These are phyloP conservation scores for Agaricus bisporus DNA, from an alignment of 768 basidiomycete genomes.

Conservation along the genomic window DNA sequence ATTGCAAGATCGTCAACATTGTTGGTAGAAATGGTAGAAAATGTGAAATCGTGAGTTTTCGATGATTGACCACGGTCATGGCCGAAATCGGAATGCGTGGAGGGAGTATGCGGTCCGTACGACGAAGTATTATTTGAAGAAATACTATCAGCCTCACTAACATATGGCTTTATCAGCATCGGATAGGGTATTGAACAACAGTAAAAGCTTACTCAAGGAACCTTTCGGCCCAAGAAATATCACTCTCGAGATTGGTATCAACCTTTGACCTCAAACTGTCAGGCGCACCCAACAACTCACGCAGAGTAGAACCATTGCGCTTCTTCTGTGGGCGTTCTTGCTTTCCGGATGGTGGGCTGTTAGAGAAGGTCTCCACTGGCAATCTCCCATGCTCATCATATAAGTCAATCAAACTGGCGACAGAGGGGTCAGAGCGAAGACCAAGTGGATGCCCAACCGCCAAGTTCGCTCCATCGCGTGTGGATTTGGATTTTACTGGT, in stretches of 20 bases:
- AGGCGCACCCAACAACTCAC: conserved; percentile 63
- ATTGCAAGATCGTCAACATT: conserved; percentile 43
- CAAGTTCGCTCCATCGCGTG: conserved; percentile 30
- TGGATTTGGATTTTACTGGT: conserved; percentile 22
- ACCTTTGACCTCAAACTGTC: conserved; percentile 26
- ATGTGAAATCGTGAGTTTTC: conserved; percentile 27
- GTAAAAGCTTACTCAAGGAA: conserved; percentile 49
- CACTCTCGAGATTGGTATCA: conserved; percentile 48
- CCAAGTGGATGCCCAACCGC: conserved; percentile 42
- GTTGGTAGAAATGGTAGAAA: conserved; percentile 35
- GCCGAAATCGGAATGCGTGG: conserved; percentile 28
- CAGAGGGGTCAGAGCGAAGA: conserved; percentile 73
- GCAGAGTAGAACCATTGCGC: conserved; percentile 66
- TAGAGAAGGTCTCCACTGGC: conserved; percentile 57
- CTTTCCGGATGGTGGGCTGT: conserved; percentile 36
- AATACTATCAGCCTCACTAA: conserved; percentile 38
- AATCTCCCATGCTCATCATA: conserved; percentile 72
- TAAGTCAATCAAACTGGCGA: conserved; percentile 64
- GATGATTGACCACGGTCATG: conserved; percentile 17
- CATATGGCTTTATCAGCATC: neutral
- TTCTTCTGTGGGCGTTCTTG: conserved; percentile 35
- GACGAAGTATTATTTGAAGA: conserved; percentile 20
- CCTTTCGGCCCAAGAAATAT: conserved; percentile 82
- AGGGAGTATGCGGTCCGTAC: conserved; percentile 44
- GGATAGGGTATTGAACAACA: neutral